Percentiles rank a stretch among this genome's conserved stretches.
Evolutionary conservation across 2,329 filamentous ascomycete genomes (phyloP).

Genomic region (Nothophoma quercina): DNA sequence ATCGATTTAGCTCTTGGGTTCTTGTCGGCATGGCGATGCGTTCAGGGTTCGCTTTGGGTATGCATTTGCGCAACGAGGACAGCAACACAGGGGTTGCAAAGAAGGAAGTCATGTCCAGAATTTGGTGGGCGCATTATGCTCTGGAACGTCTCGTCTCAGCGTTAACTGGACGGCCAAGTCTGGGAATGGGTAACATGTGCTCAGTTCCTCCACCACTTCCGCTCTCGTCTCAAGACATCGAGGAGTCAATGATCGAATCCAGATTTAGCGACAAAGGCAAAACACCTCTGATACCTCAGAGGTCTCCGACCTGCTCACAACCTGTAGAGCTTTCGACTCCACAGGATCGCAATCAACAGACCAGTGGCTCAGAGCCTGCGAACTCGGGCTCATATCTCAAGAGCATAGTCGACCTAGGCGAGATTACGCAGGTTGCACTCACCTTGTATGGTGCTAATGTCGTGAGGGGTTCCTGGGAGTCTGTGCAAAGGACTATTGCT

Average conservation of each 20-base stretch:
- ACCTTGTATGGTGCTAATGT: slow-evolving; percentile 43
- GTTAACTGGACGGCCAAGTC: slow-evolving; percentile 49
- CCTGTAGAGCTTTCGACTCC: not conserved
- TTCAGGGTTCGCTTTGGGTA: slow-evolving; percentile 45
- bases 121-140: slow-evolving; percentile 52
- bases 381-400: slow-evolving; percentile 34
- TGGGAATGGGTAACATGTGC: slow-evolving; percentile 37
- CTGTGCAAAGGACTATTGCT: slow-evolving; percentile 41
- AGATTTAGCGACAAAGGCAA: slow-evolving; percentile 15
- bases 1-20: slow-evolving; percentile 43
- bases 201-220: slow-evolving; percentile 45
- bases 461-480: slow-evolving; percentile 44
- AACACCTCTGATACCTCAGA: not conserved
- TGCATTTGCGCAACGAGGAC: slow-evolving; percentile 49
- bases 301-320: not conserved
- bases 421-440: slow-evolving; percentile 43
- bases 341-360: not conserved
- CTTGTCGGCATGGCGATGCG: slow-evolving; percentile 47
- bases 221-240: slow-evolving; percentile 33
- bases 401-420: slow-evolving; percentile 28
- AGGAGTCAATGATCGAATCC: slow-evolving; percentile 25
- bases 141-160: slow-evolving; percentile 46
- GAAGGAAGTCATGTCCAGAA: slow-evolving; percentile 45
- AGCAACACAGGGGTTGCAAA: slow-evolving; percentile 27
- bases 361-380: slow-evolving; percentile 12